A percentile compares a stretch with the other conserved stretches of the same genome.
phyloP scores from a whole-genome alignment of 169 alveolate species.

The Babesia gibsoni region DNA sequence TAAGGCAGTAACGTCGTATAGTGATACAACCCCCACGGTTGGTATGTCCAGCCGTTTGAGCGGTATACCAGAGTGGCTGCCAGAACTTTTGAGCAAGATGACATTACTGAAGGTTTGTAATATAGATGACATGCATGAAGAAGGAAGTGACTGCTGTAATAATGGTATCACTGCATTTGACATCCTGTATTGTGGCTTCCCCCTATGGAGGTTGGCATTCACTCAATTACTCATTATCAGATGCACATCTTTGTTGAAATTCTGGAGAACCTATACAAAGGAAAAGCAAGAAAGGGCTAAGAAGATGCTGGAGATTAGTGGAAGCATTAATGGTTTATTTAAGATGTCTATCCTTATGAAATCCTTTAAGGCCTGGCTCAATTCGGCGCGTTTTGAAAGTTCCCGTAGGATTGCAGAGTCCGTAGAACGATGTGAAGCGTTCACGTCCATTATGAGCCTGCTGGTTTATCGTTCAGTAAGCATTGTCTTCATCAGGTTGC shows the following conservation, averaged over 20 bases:
- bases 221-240: neutral
- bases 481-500: conserved; percentile 23
- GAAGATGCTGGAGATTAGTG: neutral
- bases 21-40: no score
- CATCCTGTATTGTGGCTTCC: conserved; percentile 3
- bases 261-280: neutral
- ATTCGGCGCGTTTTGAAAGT: neutral
- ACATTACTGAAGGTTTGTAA: neutral
- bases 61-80: conserved; percentile 19
- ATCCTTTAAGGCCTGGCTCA: conserved; percentile 15
- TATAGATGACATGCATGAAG: neutral
- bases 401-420: neutral
- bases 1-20: no score
- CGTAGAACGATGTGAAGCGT: neutral
- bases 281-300: neutral
- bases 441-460: neutral
- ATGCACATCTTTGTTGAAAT: neutral
- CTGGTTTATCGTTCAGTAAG: conserved; percentile 10
- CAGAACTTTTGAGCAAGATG: neutral
- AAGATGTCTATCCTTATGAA: neutral
- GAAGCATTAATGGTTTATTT: neutral
- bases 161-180: conserved; percentile 10
- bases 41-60: neutral
- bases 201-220: conserved; percentile 16
- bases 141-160: no score